Conservation (phyloP, 108 stramenopile genomes). For the Conticribra weissflogii region DNA sequence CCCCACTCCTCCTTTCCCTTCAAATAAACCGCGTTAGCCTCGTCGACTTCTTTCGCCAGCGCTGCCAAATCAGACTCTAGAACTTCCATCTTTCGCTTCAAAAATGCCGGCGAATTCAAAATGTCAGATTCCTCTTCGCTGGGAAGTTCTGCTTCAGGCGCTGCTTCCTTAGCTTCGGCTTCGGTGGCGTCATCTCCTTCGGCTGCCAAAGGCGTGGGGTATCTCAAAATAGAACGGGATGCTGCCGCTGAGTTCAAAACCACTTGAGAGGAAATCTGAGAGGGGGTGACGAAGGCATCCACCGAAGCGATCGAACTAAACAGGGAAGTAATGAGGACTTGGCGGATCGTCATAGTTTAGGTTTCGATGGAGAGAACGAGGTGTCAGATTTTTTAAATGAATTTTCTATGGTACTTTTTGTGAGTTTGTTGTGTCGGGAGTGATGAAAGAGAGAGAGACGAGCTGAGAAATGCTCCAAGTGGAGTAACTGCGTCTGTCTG, state of each 20-base stretch:
- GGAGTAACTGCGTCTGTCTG: no score
- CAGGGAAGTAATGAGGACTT: background rate
- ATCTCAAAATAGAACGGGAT: background rate
- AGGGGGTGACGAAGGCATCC: background rate
- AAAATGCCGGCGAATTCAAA: conserved; percentile 84
- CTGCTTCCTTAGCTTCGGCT: background rate
- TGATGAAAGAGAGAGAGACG: no score
- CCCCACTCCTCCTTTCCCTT: conserved; percentile 86
- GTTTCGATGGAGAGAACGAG: no score
- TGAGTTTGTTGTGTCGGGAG: no score
- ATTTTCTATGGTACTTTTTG: no score
- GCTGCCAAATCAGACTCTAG: conserved; percentile 68
- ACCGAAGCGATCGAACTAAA: background rate
- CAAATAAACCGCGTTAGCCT: conserved; percentile 56
- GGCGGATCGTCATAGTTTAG: background rate
- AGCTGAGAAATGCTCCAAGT: no score
- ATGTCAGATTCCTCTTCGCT: conserved; percentile 57
- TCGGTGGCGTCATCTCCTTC: background rate
- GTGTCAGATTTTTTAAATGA: no score
- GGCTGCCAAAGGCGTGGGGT: background rate
- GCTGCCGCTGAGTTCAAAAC: background rate
- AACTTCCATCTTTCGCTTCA: conserved; percentile 82
- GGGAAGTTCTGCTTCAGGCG: conserved; percentile 1
- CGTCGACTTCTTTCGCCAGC: conserved; percentile 61
- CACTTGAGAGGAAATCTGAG: no score